phyloP scores from a whole-genome alignment of 2,329 filamentous ascomycete species.

The Chaetomiaceae sp. region DNA sequence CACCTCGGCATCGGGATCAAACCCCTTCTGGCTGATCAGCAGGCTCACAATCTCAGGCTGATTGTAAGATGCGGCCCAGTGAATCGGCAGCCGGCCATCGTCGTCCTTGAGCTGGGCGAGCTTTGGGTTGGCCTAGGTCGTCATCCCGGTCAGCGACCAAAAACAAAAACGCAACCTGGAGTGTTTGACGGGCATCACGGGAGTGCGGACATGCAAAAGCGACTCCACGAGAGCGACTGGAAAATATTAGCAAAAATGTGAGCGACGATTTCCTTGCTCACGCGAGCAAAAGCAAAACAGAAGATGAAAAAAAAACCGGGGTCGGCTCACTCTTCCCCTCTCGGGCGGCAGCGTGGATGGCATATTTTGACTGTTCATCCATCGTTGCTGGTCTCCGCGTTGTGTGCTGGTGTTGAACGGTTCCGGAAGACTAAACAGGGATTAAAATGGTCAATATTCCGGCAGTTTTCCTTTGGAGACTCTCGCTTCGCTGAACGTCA shows the following conservation, averaged over 20 bases:
- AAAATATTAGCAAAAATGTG: constrained; percentile 9
- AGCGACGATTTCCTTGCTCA: no score
- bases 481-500: constrained; percentile 17
- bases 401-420: no score
- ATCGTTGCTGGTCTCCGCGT: constrained; percentile 17
- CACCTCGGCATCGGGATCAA: constrained; percentile 80
- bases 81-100: constrained; percentile 83
- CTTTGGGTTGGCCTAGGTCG: constrained; percentile 68
- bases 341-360: constrained; percentile 80
- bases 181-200: not conserved
- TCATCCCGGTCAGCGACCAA: not conserved
- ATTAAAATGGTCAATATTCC: not conserved
- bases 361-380: constrained; percentile 57
- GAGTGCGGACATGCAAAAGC: constrained; percentile 57
- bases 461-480: not conserved
- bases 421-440: not conserved
- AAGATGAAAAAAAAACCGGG: no score
- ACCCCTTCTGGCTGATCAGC: constrained; percentile 64
- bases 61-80: constrained; percentile 90
- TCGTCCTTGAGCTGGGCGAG: constrained; percentile 69
- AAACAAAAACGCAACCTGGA: not conserved
- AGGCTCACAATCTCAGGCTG: constrained; percentile 68
- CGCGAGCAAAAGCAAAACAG: no score
- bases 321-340: constrained; percentile 75
- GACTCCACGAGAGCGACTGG: constrained; percentile 68